Percentiles rank a stretch among this genome's conserved stretches.
Evolutionary conservation across 352 stramenopile genomes (phyloP).

Genomic region (Saprolegnia diclina): DNA sequence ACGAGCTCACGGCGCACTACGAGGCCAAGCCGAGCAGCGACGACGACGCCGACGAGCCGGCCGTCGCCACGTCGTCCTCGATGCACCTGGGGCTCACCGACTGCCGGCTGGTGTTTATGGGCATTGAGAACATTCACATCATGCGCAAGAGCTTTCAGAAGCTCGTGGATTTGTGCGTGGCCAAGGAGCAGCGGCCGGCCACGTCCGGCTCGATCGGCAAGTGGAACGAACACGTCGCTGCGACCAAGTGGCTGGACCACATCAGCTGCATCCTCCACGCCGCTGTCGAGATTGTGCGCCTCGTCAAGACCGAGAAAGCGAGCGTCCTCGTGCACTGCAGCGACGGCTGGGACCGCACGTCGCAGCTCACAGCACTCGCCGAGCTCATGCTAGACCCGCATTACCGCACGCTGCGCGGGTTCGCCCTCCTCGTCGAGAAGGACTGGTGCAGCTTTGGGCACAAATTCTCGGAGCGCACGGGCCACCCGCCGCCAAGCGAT

Average conservation of each 20-base stretch:
- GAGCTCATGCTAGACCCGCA: slow-evolving; percentile 87
- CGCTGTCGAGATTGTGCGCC: slow-evolving; percentile 73
- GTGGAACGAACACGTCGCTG: slow-evolving; percentile 70
- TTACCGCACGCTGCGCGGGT: slow-evolving; percentile 84
- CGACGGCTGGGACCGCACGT: slow-evolving; percentile 70
- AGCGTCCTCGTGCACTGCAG: slow-evolving; percentile 47
- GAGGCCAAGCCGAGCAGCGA: slow-evolving; percentile 31
- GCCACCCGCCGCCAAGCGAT: slow-evolving; percentile 37
- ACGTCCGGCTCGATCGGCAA: slow-evolving; percentile 45
- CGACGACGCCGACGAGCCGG: slow-evolving; percentile 25
- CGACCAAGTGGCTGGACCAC: slow-evolving; percentile 71
- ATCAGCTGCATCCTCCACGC: slow-evolving; percentile 74
- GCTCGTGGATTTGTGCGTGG: slow-evolving; percentile 64
- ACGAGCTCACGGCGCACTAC: slow-evolving; percentile 83
- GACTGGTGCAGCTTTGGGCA: slow-evolving; percentile 88
- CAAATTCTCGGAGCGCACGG: slow-evolving; percentile 77
- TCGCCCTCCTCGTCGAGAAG: slow-evolving; percentile 83
- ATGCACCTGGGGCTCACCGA: slow-evolving; percentile 64
- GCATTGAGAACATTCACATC: slow-evolving; percentile 90
- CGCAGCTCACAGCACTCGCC: slow-evolving; percentile 77
- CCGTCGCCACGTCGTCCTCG: slow-evolving; percentile 24
- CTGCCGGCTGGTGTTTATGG: slow-evolving; percentile 85
- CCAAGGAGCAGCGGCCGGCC: slow-evolving; percentile 31
- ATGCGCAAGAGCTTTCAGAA: slow-evolving; percentile 85
- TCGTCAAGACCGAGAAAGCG: slow-evolving; percentile 62